Evolutionary conservation across 345 rosid genomes (phyloP).

Genomic region (Pistacia vera): DNA sequence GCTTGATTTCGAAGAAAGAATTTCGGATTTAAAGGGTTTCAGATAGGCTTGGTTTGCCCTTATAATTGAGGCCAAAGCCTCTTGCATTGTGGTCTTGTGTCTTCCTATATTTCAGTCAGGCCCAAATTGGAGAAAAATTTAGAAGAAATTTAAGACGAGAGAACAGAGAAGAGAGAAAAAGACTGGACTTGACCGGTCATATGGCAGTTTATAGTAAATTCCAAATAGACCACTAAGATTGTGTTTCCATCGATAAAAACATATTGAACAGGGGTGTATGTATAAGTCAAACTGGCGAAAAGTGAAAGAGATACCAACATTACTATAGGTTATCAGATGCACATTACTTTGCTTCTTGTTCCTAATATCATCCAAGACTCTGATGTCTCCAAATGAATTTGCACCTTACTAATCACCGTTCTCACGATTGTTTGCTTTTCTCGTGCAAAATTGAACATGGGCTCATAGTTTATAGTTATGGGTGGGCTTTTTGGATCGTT

Average conservation of each 20-base stretch:
- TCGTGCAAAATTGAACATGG: too few relatives aligned
- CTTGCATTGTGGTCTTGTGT: too few relatives aligned
- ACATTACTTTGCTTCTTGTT: too few relatives aligned
- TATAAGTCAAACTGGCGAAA: background rate
- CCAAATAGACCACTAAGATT: background rate
- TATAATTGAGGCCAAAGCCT: too few relatives aligned
- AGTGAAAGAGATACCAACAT: background rate
- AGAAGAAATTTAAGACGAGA: background rate
- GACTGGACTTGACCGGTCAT: background rate
- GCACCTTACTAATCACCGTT: too few relatives aligned
- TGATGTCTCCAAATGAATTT: too few relatives aligned
- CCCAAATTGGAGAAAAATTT: too few relatives aligned
- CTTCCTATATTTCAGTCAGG: too few relatives aligned
- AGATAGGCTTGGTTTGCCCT: background rate
- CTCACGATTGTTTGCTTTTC: too few relatives aligned
- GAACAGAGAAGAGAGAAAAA: background rate
- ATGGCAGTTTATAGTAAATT: background rate
- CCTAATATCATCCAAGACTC: too few relatives aligned
- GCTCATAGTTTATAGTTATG: background rate
- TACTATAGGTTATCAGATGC: too few relatives aligned
- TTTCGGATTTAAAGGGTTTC: background rate
- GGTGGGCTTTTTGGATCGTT: background rate
- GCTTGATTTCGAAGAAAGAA: constrained; percentile 46
- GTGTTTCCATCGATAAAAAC: background rate
- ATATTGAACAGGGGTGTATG: background rate